Base-by-base conservation (phyloP, 2,329 filamentous ascomycete species). In the Claviceps sp. region DNA sequence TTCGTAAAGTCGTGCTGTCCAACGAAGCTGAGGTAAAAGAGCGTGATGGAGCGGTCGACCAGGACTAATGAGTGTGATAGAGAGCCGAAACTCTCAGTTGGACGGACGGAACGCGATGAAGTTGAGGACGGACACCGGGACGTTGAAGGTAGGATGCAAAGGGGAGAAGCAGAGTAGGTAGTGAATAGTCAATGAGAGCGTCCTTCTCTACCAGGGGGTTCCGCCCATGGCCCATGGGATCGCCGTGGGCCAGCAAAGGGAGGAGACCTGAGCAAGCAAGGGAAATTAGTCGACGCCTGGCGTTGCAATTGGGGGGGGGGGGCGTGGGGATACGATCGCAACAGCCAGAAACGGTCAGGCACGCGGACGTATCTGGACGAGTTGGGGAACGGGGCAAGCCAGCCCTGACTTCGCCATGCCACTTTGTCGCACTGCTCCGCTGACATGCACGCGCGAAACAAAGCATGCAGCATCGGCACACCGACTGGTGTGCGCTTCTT, bases 71-170 rank as follows among this genome's bases (percentile, higher is more conserved):
- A 79, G 73, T 68, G 76, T 79, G 71, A 61, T 71, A 72, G 75
- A 77, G 74, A 76, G 73, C 58, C 61, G 56, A 59, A 58, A 68
- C 72, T 71, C 74, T 76, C 74, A 70, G 72, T 77, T 77, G 73
- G 72, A 70, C 67, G 69, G 63, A 66, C 61, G 59, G 60, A 64
- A 63, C 62, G 58, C 60, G 59, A 62, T 58, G 51, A 55, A 20
- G 18, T 46, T 24, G 34, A 61, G 56, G 56, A 62, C 55, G 58
- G 63, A 55, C 56, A 59, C 55, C 55, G 56, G 57, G 51, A 60
- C 49, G 55, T 60, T 24, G 4, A 13, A 48, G 22, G 48, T 26
- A 50, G 37, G 49, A 50, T 40, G 44, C 20, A 59, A 52, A 58
- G 59, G 58, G 55, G 52, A 50, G 49, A 52, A 52, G 45, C 50